phyloP scores from a whole-genome alignment of 345 rosid genomes.

The Physaria fendleri region DNA sequence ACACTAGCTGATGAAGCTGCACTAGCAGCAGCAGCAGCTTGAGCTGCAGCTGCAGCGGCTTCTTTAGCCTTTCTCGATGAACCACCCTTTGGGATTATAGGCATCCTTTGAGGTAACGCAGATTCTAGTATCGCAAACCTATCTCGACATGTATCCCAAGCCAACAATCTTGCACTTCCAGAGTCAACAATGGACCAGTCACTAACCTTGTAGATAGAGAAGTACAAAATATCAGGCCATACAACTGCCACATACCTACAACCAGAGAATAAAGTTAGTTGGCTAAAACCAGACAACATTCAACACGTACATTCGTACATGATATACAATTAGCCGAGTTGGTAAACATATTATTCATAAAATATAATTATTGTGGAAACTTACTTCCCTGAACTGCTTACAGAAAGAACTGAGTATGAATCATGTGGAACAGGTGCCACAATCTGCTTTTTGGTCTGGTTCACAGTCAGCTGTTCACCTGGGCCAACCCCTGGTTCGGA shows the following conservation, averaged over 20 bases:
- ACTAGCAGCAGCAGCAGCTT: slow-evolving; percentile 92
- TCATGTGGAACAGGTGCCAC: slow-evolving; percentile 96
- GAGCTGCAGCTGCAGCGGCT: slow-evolving; percentile 97
- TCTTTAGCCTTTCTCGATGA: slow-evolving; percentile 92
- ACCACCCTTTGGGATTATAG: slow-evolving; percentile 76
- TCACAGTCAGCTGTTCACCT: slow-evolving; percentile 65
- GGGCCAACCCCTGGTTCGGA: slow-evolving; percentile 79
- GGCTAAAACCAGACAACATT: slow-evolving; percentile 6
- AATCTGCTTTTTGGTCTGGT: slow-evolving; percentile 81
- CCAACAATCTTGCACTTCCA: slow-evolving; percentile 93
- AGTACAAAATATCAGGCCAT: slow-evolving; percentile 97
- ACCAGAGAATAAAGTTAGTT: slow-evolving; percentile 21
- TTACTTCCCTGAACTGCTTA: slow-evolving; percentile 98
- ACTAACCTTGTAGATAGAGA: slow-evolving; percentile 87
- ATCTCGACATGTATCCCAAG: slow-evolving; percentile 95
- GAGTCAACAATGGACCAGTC: slow-evolving; percentile 98
- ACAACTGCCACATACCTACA: slow-evolving; percentile 92
- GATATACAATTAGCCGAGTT: not conserved
- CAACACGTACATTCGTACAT: not conserved
- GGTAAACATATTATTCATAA: not conserved
- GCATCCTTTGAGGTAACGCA: slow-evolving; percentile 72
- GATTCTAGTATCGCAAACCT: slow-evolving; percentile 94
- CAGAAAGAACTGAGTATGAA: slow-evolving; percentile 89
- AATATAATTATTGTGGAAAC: slow-evolving; percentile 16
- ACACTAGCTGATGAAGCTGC: slow-evolving; percentile 92